These are phyloP conservation scores for Podospora pseudoanserina DNA, from an alignment of 495 filamentous ascomycete species.

Conservation along the genomic window DNA sequence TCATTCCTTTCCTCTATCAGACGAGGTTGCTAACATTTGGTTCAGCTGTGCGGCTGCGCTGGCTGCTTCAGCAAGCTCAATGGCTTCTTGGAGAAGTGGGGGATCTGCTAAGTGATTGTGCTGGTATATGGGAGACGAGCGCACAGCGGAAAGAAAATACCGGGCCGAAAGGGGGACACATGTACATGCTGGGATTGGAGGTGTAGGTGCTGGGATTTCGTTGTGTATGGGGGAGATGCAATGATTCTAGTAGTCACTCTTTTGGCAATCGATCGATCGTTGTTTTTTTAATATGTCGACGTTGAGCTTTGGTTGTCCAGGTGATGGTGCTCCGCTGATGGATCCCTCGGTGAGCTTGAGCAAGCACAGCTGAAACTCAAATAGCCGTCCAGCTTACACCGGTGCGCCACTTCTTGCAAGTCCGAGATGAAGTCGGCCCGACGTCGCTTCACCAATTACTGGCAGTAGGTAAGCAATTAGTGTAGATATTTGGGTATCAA, in stretches of 20 bases:
- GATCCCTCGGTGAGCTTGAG: too few relatives aligned
- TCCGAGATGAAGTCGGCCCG: too few relatives aligned
- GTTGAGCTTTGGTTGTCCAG: too few relatives aligned
- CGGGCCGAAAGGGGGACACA: neutral
- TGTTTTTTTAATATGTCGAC: neutral
- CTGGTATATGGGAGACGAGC: neutral
- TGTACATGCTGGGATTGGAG: neutral
- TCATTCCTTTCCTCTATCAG: neutral
- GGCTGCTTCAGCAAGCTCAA: constrained; percentile 21
- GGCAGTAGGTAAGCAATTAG: too few relatives aligned
- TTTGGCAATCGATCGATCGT: constrained; percentile 12
- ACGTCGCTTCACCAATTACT: too few relatives aligned
- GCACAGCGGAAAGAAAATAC: neutral
- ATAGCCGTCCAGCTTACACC: too few relatives aligned
- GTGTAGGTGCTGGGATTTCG: neutral
- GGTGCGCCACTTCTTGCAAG: too few relatives aligned
- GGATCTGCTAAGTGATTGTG: constrained; percentile 15
- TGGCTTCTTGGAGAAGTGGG: constrained; percentile 21
- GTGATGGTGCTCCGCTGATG: too few relatives aligned
- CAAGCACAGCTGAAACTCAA: too few relatives aligned
- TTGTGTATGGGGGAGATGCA: neutral
- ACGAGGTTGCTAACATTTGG: neutral
- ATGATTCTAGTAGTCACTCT: constrained; percentile 3
- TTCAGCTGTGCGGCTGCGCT: constrained; percentile 22
- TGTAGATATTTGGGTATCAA: too few relatives aligned